Percentiles rank a stretch among this genome's conserved stretches.
Evolutionary conservation across 2,329 filamentous ascomycete genomes (phyloP).

Genomic region (Byssothecium circinans): DNA sequence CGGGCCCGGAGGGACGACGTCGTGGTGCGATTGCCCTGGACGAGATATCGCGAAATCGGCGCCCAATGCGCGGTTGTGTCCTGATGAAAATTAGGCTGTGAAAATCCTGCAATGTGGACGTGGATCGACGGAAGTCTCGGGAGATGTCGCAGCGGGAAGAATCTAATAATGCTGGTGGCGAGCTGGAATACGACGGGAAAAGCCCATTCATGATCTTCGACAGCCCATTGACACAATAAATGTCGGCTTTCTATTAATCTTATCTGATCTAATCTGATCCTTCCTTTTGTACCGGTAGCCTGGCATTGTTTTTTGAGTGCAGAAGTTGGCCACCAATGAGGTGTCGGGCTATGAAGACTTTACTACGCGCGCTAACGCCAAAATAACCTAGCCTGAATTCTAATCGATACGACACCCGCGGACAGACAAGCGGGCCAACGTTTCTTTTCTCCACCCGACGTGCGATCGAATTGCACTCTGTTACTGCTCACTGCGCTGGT

Average conservation of each 20-base stretch:
- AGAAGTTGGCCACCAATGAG: too few relatives aligned
- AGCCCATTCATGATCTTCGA: constrained; percentile 1
- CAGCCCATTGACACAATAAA: neutral
- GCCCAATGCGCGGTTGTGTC: constrained; percentile 23
- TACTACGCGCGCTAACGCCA: too few relatives aligned
- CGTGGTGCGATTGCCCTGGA: constrained; percentile 17
- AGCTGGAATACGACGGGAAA: constrained; percentile 20
- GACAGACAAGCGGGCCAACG: neutral
- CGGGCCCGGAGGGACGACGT: constrained; percentile 16
- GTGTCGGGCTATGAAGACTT: too few relatives aligned
- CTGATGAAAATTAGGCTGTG: constrained; percentile 28
- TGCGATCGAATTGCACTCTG: neutral
- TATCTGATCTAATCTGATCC: constrained; percentile 37
- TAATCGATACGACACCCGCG: constrained; percentile 17
- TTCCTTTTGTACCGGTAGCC: constrained; percentile 2
- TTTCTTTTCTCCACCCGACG: neutral
- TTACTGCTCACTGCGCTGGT: constrained; percentile 5
- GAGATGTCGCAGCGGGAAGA: constrained; percentile 17
- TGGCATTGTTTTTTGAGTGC: neutral
- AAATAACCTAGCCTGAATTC: constrained; percentile 10
- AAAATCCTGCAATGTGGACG: constrained; percentile 22
- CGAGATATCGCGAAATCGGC: constrained; percentile 23
- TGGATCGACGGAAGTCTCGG: constrained; percentile 18
- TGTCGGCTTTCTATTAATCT: constrained; percentile 20
- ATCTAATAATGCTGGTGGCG: constrained; percentile 1